Conservation (phyloP, 495 filamentous ascomycete genomes). For the Neurospora discreta region DNA sequence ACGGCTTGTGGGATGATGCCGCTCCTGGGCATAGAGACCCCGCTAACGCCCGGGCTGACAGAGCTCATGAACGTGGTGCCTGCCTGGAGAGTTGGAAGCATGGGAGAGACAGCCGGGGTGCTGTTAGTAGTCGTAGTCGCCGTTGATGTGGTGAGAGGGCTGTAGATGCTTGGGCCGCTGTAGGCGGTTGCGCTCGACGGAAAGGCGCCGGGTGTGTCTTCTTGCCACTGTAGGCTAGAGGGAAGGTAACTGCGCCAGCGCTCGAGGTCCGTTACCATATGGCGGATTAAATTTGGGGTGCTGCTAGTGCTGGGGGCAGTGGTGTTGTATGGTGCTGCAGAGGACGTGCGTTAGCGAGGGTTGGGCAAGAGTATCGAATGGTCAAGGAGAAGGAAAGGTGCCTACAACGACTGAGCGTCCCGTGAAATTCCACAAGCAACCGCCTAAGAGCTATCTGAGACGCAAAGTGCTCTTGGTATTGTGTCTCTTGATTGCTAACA, state of each 20-base stretch:
- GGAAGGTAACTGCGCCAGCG: constrained; percentile 46
- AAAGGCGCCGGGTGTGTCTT: constrained; percentile 36
- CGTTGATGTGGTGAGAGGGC: constrained; percentile 9
- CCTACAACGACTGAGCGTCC: constrained; percentile 38
- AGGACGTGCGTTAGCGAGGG: neutral
- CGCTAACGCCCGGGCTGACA: neutral
- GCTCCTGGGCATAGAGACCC: neutral
- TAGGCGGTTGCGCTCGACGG: constrained; percentile 6
- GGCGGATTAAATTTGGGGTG: constrained; percentile 27
- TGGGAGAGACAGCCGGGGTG: neutral
- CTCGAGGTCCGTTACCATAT: constrained; percentile 39
- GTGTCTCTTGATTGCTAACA: constrained; percentile 35
- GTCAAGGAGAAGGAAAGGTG: neutral
- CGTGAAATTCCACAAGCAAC: constrained; percentile 38
- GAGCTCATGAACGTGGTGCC: neutral
- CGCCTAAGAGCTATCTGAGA: constrained; percentile 48
- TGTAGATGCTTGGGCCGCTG: constrained; percentile 12
- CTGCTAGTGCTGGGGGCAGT: neutral
- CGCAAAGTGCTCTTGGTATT: constrained; percentile 45
- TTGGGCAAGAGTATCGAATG: neutral
- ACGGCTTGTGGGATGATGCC: neutral
- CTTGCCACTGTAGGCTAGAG: constrained; percentile 40
- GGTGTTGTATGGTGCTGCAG: constrained; percentile 3
- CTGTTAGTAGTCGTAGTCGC: constrained; percentile 1
- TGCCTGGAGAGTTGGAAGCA: neutral